Conservation (phyloP, 768 basidiomycete genomes). For the Sarcomyxa edulis region DNA sequence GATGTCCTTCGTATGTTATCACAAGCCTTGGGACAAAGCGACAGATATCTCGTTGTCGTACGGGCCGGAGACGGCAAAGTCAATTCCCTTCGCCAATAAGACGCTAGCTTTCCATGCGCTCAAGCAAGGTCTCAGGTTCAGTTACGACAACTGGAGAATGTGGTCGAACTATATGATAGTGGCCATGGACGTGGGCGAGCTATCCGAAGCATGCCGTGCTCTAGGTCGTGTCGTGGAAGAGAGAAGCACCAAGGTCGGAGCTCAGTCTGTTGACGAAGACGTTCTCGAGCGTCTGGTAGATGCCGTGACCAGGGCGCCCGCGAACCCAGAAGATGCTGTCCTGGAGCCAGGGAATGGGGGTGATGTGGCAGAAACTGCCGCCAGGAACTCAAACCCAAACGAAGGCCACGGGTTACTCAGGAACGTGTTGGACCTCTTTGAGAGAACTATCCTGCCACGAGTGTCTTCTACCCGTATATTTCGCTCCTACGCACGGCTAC, state of each 20-base stretch:
- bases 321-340: constrained; percentile 30
- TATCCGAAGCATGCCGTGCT: constrained; percentile 83
- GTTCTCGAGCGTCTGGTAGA: constrained; percentile 87
- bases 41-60: constrained; percentile 5
- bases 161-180: constrained; percentile 98
- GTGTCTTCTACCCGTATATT: constrained; percentile 77
- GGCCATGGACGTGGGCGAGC: constrained; percentile 87
- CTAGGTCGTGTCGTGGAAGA: constrained; percentile 77
- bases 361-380: constrained; percentile 14
- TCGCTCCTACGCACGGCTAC: constrained; percentile 76
- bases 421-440: constrained; percentile 70
- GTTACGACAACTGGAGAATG: constrained; percentile 94
- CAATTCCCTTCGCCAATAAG: constrained; percentile 68
- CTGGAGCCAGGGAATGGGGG: constrained; percentile 14
- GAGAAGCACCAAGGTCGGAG: constrained; percentile 44
- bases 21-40: neutral
- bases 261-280: constrained; percentile 71
- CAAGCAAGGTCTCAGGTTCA: constrained; percentile 78
- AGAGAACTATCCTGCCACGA: constrained; percentile 74
- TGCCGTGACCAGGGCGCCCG: constrained; percentile 63
- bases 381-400: constrained; percentile 54
- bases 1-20: constrained; percentile 1
- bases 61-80: constrained; percentile 18
- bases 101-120: constrained; percentile 89
- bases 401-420: constrained; percentile 63